A percentile compares a stretch with the other conserved stretches of the same genome.
Evolutionary conservation across 225 moss, liverwort and hornwort genomes (phyloP).

Genomic region (Physcomitrium patens): DNA sequence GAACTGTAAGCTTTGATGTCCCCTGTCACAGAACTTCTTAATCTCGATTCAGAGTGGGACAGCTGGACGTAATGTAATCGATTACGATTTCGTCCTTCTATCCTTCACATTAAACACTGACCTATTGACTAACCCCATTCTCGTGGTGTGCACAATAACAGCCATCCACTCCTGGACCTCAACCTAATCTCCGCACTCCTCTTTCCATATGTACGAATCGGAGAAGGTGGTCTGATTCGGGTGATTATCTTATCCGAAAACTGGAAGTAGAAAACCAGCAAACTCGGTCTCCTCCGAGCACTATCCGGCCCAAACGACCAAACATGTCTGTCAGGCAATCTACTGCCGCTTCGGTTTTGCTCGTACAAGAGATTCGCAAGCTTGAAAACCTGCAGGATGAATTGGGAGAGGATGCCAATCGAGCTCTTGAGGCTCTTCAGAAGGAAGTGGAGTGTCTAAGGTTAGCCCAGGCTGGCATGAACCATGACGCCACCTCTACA

Average conservation of each 20-base stretch:
- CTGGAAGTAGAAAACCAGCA: constrained; percentile 46
- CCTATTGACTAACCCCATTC: constrained; percentile 13
- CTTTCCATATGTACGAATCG: constrained; percentile 44
- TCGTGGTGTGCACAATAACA: constrained; percentile 11
- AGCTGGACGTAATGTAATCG: not conserved
- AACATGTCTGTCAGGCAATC: constrained; percentile 75
- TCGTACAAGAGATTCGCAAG: constrained; percentile 98
- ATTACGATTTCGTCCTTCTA: not conserved
- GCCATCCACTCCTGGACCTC: constrained; percentile 53
- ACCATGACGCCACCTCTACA: constrained; percentile 89
- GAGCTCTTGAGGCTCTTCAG: constrained; percentile 94
- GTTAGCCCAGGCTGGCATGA: constrained; percentile 98
- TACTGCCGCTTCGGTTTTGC: constrained; percentile 88
- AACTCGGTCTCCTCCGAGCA: constrained; percentile 44
- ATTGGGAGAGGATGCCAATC: constrained; percentile 93
- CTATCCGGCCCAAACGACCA: constrained; percentile 53
- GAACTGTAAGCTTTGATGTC: constrained; percentile 36
- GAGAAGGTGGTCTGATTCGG: constrained; percentile 69
- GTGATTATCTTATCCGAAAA: constrained; percentile 61
- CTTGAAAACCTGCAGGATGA: constrained; percentile 97
- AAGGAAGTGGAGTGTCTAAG: constrained; percentile 97
- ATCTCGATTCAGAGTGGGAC: too few relatives aligned
- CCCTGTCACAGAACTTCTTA: too few relatives aligned
- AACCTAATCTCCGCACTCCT: constrained; percentile 35
- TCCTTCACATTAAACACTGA: not conserved